Base-by-base conservation (phyloP, 1,139 yeast species). In the Blastobotrys apis region DNA sequence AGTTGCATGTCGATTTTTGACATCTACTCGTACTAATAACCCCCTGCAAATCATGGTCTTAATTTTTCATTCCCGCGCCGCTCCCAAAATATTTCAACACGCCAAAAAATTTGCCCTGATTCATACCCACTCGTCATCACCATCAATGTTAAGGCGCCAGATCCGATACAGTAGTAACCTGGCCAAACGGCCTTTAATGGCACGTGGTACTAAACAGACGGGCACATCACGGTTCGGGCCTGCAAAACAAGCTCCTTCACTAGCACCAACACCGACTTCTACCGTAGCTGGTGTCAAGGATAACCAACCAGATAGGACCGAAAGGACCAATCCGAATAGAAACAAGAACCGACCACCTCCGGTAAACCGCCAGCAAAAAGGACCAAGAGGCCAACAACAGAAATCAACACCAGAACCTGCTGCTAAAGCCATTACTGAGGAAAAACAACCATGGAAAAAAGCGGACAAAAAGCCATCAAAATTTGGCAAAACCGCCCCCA, bases 141-240 rank as follows among this genome's bases (percentile, higher is more conserved):
- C n/a, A n/a, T n/a, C 9, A 23, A 23, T 10, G 26, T 23, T 10
- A 10, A 23, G 26, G 26, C 34, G 29, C 4, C 42, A 39, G 19
- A 22, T 39, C 10, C 19, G 42, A 17, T 39, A 31, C 32, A 23
- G 31, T 16, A 39, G 42, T 16, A 39, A 13, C 17, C 9, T 39
- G 25, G 42, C 42, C 20, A 39, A 32, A 25, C 13, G 31, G 36
- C 31, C 31, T 3, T 10, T 36, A 6, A 27, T 25, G 30, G 30
- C 37, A n/a, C 21, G 42, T 23, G 17, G 15, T 31, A 5, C 39
- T n/a, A 36, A 26, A 9, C 36, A 31, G 15, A 6, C n/a, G 4
- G 39, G 39, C 4, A 12, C 42, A 2, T 39, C 42, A 17, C 21
- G 22, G 13, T 39, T 39, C 16, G 42, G 26, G 9, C n/a, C n/a